Percentiles rank a stretch among this genome's conserved stretches.
Conservation (phyloP, 148 eudicot genomes). For the Polygonum aviculare region DNA sequence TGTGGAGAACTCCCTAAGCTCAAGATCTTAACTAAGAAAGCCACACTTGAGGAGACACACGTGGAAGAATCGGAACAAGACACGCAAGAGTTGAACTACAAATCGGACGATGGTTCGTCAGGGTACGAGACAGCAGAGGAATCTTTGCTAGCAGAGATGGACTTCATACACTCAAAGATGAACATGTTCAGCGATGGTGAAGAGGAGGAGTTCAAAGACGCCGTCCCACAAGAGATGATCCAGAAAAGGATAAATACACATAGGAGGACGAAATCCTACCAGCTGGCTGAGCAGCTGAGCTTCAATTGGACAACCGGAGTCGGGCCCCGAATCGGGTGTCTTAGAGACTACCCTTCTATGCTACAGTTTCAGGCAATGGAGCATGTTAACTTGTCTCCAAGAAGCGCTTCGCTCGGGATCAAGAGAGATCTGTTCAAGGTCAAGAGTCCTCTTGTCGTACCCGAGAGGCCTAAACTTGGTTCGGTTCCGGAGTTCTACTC, state of each 20-base stretch:
- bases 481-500: neutral
- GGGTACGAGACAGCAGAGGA: conserved; percentile 66
- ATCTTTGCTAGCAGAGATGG: conserved; percentile 35
- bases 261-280: conserved; percentile 53
- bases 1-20: conserved; percentile 18
- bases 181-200: conserved; percentile 42
- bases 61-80: conserved; percentile 22
- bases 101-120: conserved; percentile 17
- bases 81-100: conserved; percentile 4
- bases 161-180: conserved; percentile 40
- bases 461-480: neutral
- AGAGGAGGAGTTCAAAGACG: conserved; percentile 33
- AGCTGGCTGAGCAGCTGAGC: conserved; percentile 49
- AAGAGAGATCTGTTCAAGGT: neutral
- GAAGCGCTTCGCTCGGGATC: conserved; percentile 6
- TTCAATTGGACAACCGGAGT: conserved; percentile 85
- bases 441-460: neutral
- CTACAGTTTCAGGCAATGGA: conserved; percentile 57
- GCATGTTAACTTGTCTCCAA: conserved; percentile 59
- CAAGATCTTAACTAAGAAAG: conserved; percentile 36
- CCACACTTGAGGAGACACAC: conserved; percentile 27
- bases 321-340: conserved; percentile 80
- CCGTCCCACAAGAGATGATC: conserved; percentile 48
- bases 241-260: conserved; percentile 54
- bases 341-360: conserved; percentile 73